Base-by-base conservation (phyloP, 2,329 filamentous ascomycete genomes). In the Colletotrichum sp. region DNA sequence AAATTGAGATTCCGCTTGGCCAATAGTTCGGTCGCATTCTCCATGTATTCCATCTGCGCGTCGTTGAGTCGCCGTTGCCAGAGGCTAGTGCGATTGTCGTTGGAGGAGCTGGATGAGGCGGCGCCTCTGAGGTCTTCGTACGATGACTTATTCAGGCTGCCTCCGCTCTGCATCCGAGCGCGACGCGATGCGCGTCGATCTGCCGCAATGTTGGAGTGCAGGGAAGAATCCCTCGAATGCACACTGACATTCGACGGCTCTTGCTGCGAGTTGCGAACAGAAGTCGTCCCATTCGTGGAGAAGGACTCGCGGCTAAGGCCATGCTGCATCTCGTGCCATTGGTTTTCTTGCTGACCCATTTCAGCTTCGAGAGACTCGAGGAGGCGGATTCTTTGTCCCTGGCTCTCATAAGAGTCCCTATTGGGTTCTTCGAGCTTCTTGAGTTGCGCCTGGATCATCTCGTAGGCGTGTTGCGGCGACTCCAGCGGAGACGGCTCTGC, bases 281-380 rank as follows among this genome's bases (percentile, higher is more conserved):
- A 78, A 1, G 81, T 79, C 1, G 84, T 85, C 66, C 79, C 80
- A 62, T 88, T 78, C 9, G 86, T 88, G 3, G 87, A 89, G 54
- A 87, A 78, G 8, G 89, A 91, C 76, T 88, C 86, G 70, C 86
- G 86, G 66, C 84, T 82, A 54, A 91, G 79, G 47, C 87, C 86
- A 31, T 86, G 82, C 70, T 90, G 89, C 82, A 92, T 86, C 64
- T 87, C 83, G 70, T 89, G 87, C 91, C 91, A 93, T 76, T 89
- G 87, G 68, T 85, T 85, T 78, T 91, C 90, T 78, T 93, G 89
- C 76, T 86, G 80, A 1, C 87, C 89, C 86, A 93, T 90, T 80
- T 93, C 91, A 74, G 83, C 84, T 78, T 93, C 91, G 2, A 93
- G 82, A 73, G 90, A 88, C 36, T 90, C 87, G 3, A 93, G 82